Evolutionary conservation across 2,329 filamentous ascomycete species (phyloP).

Genomic region (Sporothrix mexicana): DNA sequence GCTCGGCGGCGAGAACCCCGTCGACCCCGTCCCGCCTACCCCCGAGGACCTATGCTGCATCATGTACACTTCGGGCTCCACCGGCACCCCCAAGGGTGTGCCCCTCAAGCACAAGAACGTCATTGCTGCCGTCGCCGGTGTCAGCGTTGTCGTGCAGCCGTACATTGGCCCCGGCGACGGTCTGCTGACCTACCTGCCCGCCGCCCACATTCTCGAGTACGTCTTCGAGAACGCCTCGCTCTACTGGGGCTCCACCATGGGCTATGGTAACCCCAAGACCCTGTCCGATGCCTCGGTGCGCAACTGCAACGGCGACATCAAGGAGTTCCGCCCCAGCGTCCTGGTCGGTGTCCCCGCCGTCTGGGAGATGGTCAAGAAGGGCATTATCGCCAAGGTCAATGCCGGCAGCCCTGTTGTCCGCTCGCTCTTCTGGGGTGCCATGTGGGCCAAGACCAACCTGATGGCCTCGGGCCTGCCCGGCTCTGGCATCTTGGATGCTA

Average conservation of each 20-base stretch:
- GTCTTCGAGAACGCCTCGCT: slow-evolving; percentile 85
- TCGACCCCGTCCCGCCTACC: slow-evolving; percentile 70
- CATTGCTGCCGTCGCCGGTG: slow-evolving; percentile 77
- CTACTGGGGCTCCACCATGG: slow-evolving; percentile 87
- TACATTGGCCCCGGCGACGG: slow-evolving; percentile 80
- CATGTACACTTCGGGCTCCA: slow-evolving; percentile 78
- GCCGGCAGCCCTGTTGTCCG: slow-evolving; percentile 69
- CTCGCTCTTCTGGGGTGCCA: slow-evolving; percentile 73
- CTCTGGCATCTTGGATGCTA: slow-evolving; percentile 71
- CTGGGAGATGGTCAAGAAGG: slow-evolving; percentile 92
- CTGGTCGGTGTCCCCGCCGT: slow-evolving; percentile 87
- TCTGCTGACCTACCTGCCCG: slow-evolving; percentile 81
- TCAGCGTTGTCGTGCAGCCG: slow-evolving; percentile 75
- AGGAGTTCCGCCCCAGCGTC: slow-evolving; percentile 81
- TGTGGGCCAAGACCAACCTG: slow-evolving; percentile 59
- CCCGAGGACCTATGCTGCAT: slow-evolving; percentile 78
- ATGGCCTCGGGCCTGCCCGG: slow-evolving; percentile 66
- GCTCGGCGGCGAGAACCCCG: slow-evolving; percentile 65
- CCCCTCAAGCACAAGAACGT: slow-evolving; percentile 76
- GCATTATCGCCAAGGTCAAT: slow-evolving; percentile 77
- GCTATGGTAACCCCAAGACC: slow-evolving; percentile 86
- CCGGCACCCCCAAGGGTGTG: slow-evolving; percentile 82
- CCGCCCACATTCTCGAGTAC: slow-evolving; percentile 88
- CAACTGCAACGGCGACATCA: slow-evolving; percentile 87
- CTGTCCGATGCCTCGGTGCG: slow-evolving; percentile 81